Evolutionary conservation across 2,329 filamentous ascomycete genomes (phyloP).

Genomic region (Aspergillus oerlinghausenensis): DNA sequence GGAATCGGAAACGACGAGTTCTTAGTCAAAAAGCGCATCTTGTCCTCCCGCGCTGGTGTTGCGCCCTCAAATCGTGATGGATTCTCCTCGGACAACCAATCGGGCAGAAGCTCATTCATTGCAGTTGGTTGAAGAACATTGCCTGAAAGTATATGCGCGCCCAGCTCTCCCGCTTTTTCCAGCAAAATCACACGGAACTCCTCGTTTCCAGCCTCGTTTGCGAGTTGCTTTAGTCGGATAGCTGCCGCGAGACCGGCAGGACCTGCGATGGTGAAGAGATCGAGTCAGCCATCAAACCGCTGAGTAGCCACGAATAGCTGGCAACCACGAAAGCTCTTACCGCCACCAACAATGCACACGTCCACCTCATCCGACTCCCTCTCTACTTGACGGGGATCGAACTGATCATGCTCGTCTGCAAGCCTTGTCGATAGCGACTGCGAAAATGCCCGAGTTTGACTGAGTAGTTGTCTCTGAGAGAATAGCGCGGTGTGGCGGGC

Average conservation of each 20-base stretch:
- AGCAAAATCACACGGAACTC: slow-evolving; percentile 89
- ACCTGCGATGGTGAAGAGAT: slow-evolving; percentile 42
- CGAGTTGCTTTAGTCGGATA: slow-evolving; percentile 91
- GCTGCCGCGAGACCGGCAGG: slow-evolving; percentile 89
- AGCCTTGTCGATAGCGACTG: slow-evolving; percentile 37
- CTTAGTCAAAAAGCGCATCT: slow-evolving; percentile 92
- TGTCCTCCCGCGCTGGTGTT: slow-evolving; percentile 76
- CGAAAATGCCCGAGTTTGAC: slow-evolving; percentile 43
- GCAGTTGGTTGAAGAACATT: slow-evolving; percentile 90
- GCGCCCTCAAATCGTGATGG: slow-evolving; percentile 80
- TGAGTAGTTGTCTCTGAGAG: slow-evolving; percentile 7
- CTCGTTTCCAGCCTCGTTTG: slow-evolving; percentile 90
- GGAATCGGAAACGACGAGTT: slow-evolving; percentile 73
- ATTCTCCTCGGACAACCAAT: slow-evolving; percentile 89
- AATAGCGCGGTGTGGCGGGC: slow-evolving; percentile 20
- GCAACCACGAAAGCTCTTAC: slow-evolving; percentile 36
- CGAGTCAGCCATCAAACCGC: slow-evolving; percentile 4
- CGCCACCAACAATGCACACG: slow-evolving; percentile 92
- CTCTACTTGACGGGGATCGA: slow-evolving; percentile 66
- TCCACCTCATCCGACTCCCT: slow-evolving; percentile 92
- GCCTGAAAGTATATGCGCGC: slow-evolving; percentile 90
- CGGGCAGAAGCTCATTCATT: slow-evolving; percentile 83
- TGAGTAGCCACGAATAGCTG: background rate
- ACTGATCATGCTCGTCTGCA: slow-evolving; percentile 50
- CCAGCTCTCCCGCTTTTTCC: slow-evolving; percentile 92